Evolutionary conservation across 2,329 filamentous ascomycete genomes (phyloP), one percentile per base, ranked within the genome.

Genomic region (Colletotrichum sp.): DNA sequence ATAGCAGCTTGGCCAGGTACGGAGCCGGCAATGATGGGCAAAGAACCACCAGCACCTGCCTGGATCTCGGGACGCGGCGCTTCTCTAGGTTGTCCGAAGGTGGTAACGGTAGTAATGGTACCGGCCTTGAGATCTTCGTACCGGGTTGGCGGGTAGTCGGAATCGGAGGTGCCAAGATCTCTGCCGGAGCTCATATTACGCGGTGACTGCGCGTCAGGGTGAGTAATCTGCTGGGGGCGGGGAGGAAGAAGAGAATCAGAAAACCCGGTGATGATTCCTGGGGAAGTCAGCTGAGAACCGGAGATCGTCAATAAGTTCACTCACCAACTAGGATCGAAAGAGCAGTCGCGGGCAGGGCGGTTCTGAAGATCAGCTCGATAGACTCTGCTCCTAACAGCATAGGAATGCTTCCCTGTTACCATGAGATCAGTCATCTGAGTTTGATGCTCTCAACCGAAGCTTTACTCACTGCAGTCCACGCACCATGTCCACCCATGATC

Each of bases 401-500:
- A 10, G 87, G 84, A 9, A 88, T 84, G 78, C 90, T 92, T 74
- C 86, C 85, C 89, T 91, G 69, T 12, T 32, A 36, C 76, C 15
- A 65, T 15, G 3, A 21, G 12, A 13, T 75, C 26, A 71, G 78
- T 78, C 65, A 78, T 66, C 12, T 26, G 52, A 28, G 9, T 15
- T 15, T 24, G 12, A 58, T 18, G 18, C 13, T 30, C 15, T 43
- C 16, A 10, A 48, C n/a, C 6, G 12, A 24, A 64, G 52, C 18
- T 52, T 18, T 9, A 88, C 89, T 81, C 80, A 91, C 89, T 78
- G 83, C 89, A 67, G 87, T 89, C 90, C 90, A 92, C 36, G 90
- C 80, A n/a, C 83, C 85, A 71, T 91, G 81, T 16, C 85, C 88
- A 61, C 84, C 79, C 26, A 88, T 82, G 21, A 87, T 81, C 1